These are phyloP conservation scores for Collybia sordida DNA, from an alignment of 768 basidiomycete genomes.

Conservation along the genomic window DNA sequence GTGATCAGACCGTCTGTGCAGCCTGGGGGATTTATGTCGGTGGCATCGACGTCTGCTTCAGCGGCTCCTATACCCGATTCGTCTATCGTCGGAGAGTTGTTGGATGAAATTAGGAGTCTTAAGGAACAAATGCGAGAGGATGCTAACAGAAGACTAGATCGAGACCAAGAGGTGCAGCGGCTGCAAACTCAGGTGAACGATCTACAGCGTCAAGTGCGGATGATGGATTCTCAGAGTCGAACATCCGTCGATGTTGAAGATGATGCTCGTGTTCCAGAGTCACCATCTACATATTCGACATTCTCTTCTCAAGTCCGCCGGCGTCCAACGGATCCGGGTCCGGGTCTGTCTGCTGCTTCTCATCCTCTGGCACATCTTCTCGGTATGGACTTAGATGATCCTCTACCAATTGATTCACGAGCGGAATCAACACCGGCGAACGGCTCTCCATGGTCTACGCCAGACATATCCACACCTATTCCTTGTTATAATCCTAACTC, in stretches of 20 bases:
- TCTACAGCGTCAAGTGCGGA: slow-evolving; percentile 1
- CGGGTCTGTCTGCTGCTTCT: neutral
- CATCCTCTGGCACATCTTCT: slow-evolving; percentile 3
- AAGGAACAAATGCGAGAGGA: slow-evolving; percentile 2
- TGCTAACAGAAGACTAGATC: neutral
- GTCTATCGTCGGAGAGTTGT: neutral
- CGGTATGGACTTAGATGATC: neutral
- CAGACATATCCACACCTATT: neutral
- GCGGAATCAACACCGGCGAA: too few relatives aligned
- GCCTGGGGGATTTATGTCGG: neutral
- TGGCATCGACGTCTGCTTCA: neutral
- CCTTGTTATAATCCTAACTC: neutral
- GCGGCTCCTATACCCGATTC: neutral
- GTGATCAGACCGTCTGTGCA: neutral
- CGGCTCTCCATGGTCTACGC: too few relatives aligned
- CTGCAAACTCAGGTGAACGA: slow-evolving; percentile 3
- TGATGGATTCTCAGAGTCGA: neutral
- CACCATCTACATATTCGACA: neutral
- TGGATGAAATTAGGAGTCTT: slow-evolving; percentile 5
- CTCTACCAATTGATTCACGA: neutral
- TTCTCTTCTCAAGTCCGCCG: neutral
- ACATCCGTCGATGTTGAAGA: neutral
- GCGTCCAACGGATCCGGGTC: neutral
- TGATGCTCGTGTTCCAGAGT: neutral
- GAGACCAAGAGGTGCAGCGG: slow-evolving; percentile 2